A percentile compares a stretch with the other conserved stretches of the same genome.
Conservation (phyloP, 2,329 filamentous ascomycete genomes). For the Penicillium brevicompactum region DNA sequence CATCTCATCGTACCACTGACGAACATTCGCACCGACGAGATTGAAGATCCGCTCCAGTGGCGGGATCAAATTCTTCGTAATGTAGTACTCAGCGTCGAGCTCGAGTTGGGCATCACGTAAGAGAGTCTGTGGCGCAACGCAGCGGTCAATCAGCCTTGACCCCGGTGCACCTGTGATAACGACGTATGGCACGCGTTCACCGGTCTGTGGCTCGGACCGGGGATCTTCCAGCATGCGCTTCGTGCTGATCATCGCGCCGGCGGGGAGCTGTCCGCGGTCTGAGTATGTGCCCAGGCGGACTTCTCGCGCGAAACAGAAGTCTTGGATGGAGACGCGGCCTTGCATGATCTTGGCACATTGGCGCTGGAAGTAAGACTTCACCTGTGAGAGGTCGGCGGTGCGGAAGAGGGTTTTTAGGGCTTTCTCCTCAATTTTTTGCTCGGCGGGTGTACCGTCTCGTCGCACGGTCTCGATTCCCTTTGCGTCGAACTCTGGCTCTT, state of each 20-base stretch:
- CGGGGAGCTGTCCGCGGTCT: slow-evolving; percentile 75
- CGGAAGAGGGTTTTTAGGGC: slow-evolving; percentile 86
- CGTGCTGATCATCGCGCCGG: slow-evolving; percentile 85
- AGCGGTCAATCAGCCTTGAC: slow-evolving; percentile 82
- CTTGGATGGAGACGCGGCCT: slow-evolving; percentile 83
- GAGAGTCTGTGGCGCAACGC: slow-evolving; percentile 82
- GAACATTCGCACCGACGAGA: slow-evolving; percentile 87
- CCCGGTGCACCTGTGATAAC: slow-evolving; percentile 87
- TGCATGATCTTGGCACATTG: slow-evolving; percentile 93
- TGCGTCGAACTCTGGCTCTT: slow-evolving; percentile 86
- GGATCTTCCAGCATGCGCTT: slow-evolving; percentile 84
- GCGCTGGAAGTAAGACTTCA: slow-evolving; percentile 85
- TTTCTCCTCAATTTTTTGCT: slow-evolving; percentile 96
- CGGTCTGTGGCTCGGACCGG: slow-evolving; percentile 87
- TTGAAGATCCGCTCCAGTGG: slow-evolving; percentile 96
- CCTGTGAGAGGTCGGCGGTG: slow-evolving; percentile 81
- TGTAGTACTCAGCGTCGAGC: slow-evolving; percentile 95
- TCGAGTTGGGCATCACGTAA: slow-evolving; percentile 75
- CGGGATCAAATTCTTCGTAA: slow-evolving; percentile 91
- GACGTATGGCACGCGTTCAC: slow-evolving; percentile 92
- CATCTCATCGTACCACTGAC: slow-evolving; percentile 95
- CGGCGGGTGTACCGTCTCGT: slow-evolving; percentile 88
- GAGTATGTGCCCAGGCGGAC: slow-evolving; percentile 89
- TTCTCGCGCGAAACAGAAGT: slow-evolving; percentile 94
- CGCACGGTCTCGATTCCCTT: slow-evolving; percentile 98